These are phyloP conservation scores for Leucogyrophana mollusca DNA, from an alignment of 768 basidiomycete species.

Conservation along the genomic window DNA sequence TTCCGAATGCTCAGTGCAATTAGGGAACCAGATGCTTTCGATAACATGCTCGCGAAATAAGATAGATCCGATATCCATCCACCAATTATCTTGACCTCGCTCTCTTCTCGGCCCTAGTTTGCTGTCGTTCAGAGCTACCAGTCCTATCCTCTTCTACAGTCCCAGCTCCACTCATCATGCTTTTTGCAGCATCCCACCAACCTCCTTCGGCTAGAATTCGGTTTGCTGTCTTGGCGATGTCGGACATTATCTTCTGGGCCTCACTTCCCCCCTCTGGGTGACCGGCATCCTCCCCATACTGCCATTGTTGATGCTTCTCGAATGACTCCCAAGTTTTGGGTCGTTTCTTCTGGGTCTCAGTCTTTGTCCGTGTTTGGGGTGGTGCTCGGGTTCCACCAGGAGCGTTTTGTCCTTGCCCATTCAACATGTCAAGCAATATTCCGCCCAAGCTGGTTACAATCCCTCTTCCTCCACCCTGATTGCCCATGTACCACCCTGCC, in stretches of 20 bases:
- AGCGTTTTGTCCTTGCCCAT: slow-evolving; percentile 32
- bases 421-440: slow-evolving; percentile 41
- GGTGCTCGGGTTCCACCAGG: slow-evolving; percentile 23
- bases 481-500: slow-evolving; percentile 53
- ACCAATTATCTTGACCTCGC: slow-evolving; percentile 13
- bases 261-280: slow-evolving; percentile 30
- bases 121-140: slow-evolving; percentile 8
- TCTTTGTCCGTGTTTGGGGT: slow-evolving; percentile 6
- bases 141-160: slow-evolving; percentile 6
- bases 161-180: slow-evolving; percentile 18
- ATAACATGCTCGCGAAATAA: no score
- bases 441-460: slow-evolving; percentile 39
- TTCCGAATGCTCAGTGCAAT: no score
- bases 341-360: slow-evolving; percentile 17
- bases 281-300: slow-evolving; percentile 33
- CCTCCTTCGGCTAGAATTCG: slow-evolving; percentile 31
- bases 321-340: slow-evolving; percentile 70
- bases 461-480: slow-evolving; percentile 30
- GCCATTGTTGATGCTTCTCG: slow-evolving; percentile 59
- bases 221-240: slow-evolving; percentile 37
- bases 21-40: no score
- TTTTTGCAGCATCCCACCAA: slow-evolving; percentile 38
- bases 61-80: no score
- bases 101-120: slow-evolving; percentile 5
- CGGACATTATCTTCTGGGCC: slow-evolving; percentile 45